phyloP scores from a whole-genome alignment of 345 rosid genomes.

The Dimocarpus longan region DNA sequence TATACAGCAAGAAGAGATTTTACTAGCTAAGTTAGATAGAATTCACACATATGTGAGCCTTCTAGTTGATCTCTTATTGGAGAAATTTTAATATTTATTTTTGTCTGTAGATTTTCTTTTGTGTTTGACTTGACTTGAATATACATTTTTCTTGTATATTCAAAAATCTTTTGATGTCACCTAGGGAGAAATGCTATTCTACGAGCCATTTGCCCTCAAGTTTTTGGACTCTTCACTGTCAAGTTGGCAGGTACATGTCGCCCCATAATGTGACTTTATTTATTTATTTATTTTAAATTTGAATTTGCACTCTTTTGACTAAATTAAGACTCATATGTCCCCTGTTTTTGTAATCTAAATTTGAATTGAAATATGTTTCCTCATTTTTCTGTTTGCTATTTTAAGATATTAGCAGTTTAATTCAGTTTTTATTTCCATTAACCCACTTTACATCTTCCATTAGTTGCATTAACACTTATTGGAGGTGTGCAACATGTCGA shows the following conservation, averaged over 20 bases:
- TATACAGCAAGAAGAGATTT: background rate
- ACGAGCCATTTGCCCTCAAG: conserved; percentile 88
- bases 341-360: background rate
- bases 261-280: background rate
- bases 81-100: background rate
- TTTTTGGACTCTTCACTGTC: conserved; percentile 98
- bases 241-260: conserved; percentile 80
- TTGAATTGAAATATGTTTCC: background rate
- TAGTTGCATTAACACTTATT: conserved; percentile 88
- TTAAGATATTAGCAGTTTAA: background rate
- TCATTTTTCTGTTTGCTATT: background rate
- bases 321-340: background rate
- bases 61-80: background rate
- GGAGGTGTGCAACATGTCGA: conserved; percentile 98
- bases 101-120: background rate
- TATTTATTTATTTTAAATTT: conserved; percentile 16
- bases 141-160: background rate
- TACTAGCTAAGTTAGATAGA: background rate
- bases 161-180: background rate
- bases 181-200: conserved; percentile 90
- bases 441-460: conserved; percentile 18
- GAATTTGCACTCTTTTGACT: background rate
- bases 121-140: background rate
- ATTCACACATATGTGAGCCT: background rate
- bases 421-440: background rate